These are phyloP conservation scores for Penicillium argentinense DNA, from an alignment of 495 filamentous ascomycete species.

Conservation along the genomic window DNA sequence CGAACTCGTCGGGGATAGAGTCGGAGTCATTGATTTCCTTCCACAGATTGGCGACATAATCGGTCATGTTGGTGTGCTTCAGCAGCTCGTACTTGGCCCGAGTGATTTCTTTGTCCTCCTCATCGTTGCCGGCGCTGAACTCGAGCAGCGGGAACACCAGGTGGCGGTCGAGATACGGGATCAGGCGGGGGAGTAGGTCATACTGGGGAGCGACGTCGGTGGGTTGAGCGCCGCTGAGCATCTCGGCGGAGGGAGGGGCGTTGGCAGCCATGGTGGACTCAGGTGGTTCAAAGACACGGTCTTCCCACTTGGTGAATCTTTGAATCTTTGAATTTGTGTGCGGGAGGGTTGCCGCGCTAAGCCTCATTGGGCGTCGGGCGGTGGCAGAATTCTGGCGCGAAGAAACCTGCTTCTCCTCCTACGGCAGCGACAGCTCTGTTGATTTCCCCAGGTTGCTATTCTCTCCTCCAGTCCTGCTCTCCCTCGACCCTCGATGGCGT, in stretches of 20 bases:
- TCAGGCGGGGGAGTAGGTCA: slow-evolving; percentile 85
- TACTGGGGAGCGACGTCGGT: slow-evolving; percentile 62
- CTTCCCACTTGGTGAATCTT: slow-evolving; percentile 6
- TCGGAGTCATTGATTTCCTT: slow-evolving; percentile 79
- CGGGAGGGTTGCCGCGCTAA: slow-evolving; percentile 44
- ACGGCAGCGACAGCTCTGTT: neutral
- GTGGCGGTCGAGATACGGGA: slow-evolving; percentile 92
- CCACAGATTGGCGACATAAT: slow-evolving; percentile 89
- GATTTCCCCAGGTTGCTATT: slow-evolving; percentile 5
- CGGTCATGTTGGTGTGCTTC: slow-evolving; percentile 96
- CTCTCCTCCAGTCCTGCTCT: slow-evolving; percentile 8
- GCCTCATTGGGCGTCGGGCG: slow-evolving; percentile 30
- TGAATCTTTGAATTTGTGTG: slow-evolving; percentile 41
- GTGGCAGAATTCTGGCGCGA: slow-evolving; percentile 30
- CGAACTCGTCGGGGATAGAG: slow-evolving; percentile 78
- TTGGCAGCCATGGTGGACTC: slow-evolving; percentile 65
- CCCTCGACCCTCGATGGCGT: slow-evolving; percentile 33
- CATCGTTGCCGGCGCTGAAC: slow-evolving; percentile 63
- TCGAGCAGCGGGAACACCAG: slow-evolving; percentile 92
- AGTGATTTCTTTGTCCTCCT: slow-evolving; percentile 65
- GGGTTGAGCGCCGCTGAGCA: slow-evolving; percentile 54
- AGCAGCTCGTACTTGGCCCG: slow-evolving; percentile 88
- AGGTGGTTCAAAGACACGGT: slow-evolving; percentile 20
- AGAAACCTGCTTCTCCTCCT: slow-evolving; percentile 26
- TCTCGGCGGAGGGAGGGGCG: slow-evolving; percentile 52